Base-by-base conservation (phyloP, 23 red algal species). In the Chondrus crispus region DNA sequence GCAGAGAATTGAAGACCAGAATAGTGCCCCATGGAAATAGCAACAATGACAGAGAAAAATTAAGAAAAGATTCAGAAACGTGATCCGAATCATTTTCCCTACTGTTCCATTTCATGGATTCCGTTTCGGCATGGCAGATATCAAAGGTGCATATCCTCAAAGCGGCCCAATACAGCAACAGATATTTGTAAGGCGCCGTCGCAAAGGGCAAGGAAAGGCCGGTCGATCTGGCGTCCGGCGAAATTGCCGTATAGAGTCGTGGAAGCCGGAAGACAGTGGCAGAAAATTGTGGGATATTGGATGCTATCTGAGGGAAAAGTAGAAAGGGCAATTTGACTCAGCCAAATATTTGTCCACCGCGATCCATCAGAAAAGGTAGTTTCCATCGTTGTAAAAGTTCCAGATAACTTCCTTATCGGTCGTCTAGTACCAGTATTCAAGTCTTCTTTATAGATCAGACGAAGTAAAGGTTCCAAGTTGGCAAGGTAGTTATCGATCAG, bases 131-230 rank as follows among this genome's bases (percentile, higher is more conserved):
- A 43, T 20, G 26, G 48, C 48, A 18, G 78, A 82, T 0, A 82
- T 82, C 11, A 82, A 82, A 82, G 48, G 48, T 8, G 78, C 78
- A 8, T 62, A 82, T 57, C 39, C 57, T 10, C 78, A 82, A 58
- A 82, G 78, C 44, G 1, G 46, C 9, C 48, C 48, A 62, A 82
- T 60, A 41, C 52, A 82, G 39, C 9, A 37, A 50, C 22, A 80
- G 18, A 50, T 58, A 11, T 82, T 1, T 32, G 29, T 82, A 0
- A 12, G 1, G 26, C 40, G 44, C 20, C 51, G 22, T 0, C 46
- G 51, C 7, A 47, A 82, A 50, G 26, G 46, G 46, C 26, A 35
- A 18, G 46, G 29, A 9, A 51, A 16, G n/a, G n/a, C n/a, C n/a
- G n/a, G n/a, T 43, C 28, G 26, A 43, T 82, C 26, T 82, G 48